Base-by-base conservation (phyloP, 352 stramenopile species). In the Phytophthora sp. region DNA sequence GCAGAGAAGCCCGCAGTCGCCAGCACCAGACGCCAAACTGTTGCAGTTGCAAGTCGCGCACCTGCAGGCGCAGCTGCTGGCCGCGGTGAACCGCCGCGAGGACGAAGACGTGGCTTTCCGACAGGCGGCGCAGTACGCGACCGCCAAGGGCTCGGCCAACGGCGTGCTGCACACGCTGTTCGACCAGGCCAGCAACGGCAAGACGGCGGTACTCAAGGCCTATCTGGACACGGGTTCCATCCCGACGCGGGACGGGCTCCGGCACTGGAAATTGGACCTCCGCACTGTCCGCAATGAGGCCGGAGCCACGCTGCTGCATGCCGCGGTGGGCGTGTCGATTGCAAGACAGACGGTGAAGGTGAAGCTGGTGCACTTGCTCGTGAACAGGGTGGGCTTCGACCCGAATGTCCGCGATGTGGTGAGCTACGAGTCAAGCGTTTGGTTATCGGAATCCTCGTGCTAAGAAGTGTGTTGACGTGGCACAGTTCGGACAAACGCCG, bases 111-210 rank as follows among this genome's bases (percentile, higher is more conserved):
- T 66, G 18, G 68, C 77, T 18, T 90, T 89, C 66, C 62, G 76
- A 27, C 81, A 86, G 48, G 76, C 79, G 2, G 77, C 84, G 62
- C 34, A 59, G 35, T 93, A 81, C 58, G 77, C 74, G 42, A 70
- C 76, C 12, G 84, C 87, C 23, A 95, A 95, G 43, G 79, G 84
- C 46, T 81, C 74, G 4, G 82, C 83, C 20, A 92, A 92, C 46
- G 84, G 79, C 1, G 82, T 94, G 18, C 69, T 94, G 4, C 82
- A 91, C 57, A 73, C 79, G 27, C 70, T 95, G 9, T 95, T 95
- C 56, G 84, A 90, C 63, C 84, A 90, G 45, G 79, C 73, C 8
- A 89, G 74, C 35, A 45, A 55, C 24, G 83, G 73, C 20, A 93
- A 94, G 59, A 62, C 66, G 28, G 63, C 71, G 6, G 80, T 77